These are phyloP conservation scores for Manihot esculenta DNA, from an alignment of 441 rosid genomes.

Conservation along the genomic window DNA sequence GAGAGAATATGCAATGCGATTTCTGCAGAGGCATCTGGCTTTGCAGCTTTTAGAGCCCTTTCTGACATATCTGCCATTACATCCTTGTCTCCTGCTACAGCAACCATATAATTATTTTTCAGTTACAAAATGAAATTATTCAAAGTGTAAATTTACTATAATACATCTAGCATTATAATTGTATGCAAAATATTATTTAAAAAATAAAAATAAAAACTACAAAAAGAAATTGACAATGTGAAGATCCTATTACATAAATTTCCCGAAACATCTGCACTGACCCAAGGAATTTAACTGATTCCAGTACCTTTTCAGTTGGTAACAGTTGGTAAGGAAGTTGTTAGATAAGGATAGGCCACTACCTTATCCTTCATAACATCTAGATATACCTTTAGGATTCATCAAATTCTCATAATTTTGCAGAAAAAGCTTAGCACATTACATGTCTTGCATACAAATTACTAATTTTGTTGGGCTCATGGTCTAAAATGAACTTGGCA, in stretches of 20 bases:
- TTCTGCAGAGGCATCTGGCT: constrained; percentile 65
- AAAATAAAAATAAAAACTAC: neutral
- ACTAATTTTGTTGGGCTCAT: too few relatives aligned
- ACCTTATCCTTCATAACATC: neutral
- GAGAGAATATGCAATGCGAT: constrained; percentile 59
- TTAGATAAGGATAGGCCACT: too few relatives aligned
- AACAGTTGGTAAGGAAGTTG: too few relatives aligned
- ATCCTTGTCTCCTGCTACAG: constrained; percentile 52
- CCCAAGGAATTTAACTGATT: too few relatives aligned
- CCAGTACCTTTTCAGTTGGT: too few relatives aligned
- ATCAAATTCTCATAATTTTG: too few relatives aligned
- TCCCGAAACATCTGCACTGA: too few relatives aligned
- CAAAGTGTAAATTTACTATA: neutral
- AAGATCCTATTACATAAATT: neutral
- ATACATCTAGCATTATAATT: neutral
- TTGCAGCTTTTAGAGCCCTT: constrained; percentile 66
- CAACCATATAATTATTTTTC: constrained; percentile 8
- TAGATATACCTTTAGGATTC: too few relatives aligned
- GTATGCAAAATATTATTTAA: too few relatives aligned
- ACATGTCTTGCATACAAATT: too few relatives aligned
- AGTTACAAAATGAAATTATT: neutral
- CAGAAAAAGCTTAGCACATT: too few relatives aligned
- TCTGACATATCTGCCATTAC: constrained; percentile 67
- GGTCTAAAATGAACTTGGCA: too few relatives aligned
- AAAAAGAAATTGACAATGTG: neutral